Evolutionary conservation across 2,329 filamentous ascomycete species (phyloP).

Genomic region (Diaporthe sp.): DNA sequence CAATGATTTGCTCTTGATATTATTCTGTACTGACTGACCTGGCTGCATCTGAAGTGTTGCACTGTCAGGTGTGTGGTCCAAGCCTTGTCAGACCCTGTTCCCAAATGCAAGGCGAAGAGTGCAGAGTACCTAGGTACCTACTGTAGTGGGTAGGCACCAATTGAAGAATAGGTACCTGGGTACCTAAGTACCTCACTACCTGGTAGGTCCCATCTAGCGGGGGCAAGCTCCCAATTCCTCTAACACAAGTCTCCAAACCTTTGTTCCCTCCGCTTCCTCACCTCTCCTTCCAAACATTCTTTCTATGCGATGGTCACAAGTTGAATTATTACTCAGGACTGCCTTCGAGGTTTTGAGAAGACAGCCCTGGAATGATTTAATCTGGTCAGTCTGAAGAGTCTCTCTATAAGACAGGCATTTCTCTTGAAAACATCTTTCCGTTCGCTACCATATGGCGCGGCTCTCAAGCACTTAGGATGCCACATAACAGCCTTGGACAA

Average conservation of each 20-base stretch:
- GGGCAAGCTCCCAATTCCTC: neutral
- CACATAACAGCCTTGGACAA: conserved; percentile 15
- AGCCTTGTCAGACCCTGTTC: neutral
- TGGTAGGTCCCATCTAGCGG: neutral
- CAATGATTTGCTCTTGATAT: conserved; percentile 15
- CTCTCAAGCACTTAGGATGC: conserved; percentile 31
- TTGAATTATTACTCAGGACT: neutral
- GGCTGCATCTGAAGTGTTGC: neutral
- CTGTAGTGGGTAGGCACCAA: neutral
- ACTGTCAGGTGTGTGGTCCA: neutral
- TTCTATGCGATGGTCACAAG: neutral
- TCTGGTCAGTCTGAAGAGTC: neutral
- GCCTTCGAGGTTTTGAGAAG: neutral
- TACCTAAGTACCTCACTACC: neutral
- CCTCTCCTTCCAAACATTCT: neutral
- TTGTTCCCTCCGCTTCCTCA: neutral
- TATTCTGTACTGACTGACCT: neutral
- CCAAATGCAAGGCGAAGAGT: neutral
- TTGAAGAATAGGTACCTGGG: neutral
- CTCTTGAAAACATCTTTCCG: neutral
- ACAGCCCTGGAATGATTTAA: conserved; percentile 13
- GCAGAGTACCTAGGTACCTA: neutral
- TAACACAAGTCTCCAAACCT: neutral
- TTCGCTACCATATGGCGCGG: conserved; percentile 21
- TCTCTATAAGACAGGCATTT: neutral